Evolutionary conservation across 805 yeast genomes (phyloP), one percentile per base, ranked within the genome.

Genomic region (Candida gorgasii): DNA sequence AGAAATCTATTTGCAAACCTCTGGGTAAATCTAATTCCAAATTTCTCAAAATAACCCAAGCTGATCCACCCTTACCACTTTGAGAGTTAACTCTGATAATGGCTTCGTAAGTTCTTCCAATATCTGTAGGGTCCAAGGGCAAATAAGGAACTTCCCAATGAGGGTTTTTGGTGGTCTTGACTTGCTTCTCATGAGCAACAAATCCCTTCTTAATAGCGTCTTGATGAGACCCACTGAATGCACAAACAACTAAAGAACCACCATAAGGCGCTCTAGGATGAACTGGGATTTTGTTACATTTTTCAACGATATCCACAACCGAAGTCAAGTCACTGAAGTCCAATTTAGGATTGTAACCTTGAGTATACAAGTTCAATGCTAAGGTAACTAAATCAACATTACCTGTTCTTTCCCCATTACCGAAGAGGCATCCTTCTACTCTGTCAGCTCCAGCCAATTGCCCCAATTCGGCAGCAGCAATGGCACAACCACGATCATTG

Each of bases 31-130:
- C 95, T 45, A 86, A 76, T 55, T 84, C 92, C 62, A 87, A 73
- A 51, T 78, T 76, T 50, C 87, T 75, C 58, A 86, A 72, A 57
- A 86, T 84, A 51, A 87, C 83, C 93, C 95, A 86, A 5, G 95
- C 87, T 8, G 92, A 85, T 51, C 95, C 95, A 55, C 95, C 95
- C 66, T 86, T 86, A 48, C 95, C 95, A 18, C 87, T 79, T 66
- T 86, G 95, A 9, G 93, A 86, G 65, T 86, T 86, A 61, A 86
- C 93, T 58, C 95, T 79, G 53, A 86, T 86, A 43, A 87, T 86
- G n/a, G 95, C 93, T 65, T 87, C 95, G 67, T 87, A 87, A n/a
- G 84, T 84, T 62, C 93, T 79, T 39, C 95, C 95, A 54, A 86
- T 82, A 61, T 87, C 95, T 52, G 78, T 73, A 35, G 95, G 95